phyloP scores from a whole-genome alignment of 192 early-diverging fungal genomes.

The Linnemannia zychae region DNA sequence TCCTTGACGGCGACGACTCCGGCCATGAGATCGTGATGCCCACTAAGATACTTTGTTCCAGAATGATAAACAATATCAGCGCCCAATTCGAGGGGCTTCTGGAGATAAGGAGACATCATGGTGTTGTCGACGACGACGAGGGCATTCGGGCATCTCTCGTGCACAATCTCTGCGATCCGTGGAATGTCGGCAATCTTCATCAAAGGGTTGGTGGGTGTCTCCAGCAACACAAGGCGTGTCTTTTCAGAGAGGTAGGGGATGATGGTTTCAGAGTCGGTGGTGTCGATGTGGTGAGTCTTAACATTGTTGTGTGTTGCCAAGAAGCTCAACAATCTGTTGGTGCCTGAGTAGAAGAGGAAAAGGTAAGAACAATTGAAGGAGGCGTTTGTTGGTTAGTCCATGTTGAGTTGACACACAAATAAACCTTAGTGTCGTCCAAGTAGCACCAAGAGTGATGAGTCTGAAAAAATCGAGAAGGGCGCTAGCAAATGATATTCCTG shows the following conservation, averaged over 20 bases:
- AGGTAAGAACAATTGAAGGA: not conserved
- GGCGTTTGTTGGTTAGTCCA: not conserved
- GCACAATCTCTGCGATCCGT: constrained; percentile 79
- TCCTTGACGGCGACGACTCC: constrained; percentile 90
- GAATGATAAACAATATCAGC: constrained; percentile 97
- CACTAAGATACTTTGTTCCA: constrained; percentile 96
- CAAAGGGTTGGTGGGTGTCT: constrained; percentile 97
- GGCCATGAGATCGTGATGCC: constrained; percentile 99
- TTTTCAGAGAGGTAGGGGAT: constrained; percentile 75
- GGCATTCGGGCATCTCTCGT: constrained; percentile 79
- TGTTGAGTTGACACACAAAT: not conserved
- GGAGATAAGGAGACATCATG: constrained; percentile 98
- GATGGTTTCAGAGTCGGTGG: constrained; percentile 77
- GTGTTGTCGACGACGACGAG: constrained; percentile 98
- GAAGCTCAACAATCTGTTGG: constrained; percentile 94
- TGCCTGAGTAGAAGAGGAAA: constrained; percentile 63
- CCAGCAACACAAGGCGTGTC: constrained; percentile 90
- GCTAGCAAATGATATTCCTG: constrained; percentile 27
- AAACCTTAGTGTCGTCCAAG: not conserved
- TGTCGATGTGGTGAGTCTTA: constrained; percentile 93
- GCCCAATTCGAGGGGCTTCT: constrained; percentile 89
- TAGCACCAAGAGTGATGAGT: not conserved
- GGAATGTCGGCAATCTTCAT: constrained; percentile 95
- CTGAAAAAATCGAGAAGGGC: not conserved
- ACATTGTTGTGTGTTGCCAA: constrained; percentile 82